Base-by-base conservation (phyloP, 495 filamentous ascomycete genomes). In the Podospora comata region DNA sequence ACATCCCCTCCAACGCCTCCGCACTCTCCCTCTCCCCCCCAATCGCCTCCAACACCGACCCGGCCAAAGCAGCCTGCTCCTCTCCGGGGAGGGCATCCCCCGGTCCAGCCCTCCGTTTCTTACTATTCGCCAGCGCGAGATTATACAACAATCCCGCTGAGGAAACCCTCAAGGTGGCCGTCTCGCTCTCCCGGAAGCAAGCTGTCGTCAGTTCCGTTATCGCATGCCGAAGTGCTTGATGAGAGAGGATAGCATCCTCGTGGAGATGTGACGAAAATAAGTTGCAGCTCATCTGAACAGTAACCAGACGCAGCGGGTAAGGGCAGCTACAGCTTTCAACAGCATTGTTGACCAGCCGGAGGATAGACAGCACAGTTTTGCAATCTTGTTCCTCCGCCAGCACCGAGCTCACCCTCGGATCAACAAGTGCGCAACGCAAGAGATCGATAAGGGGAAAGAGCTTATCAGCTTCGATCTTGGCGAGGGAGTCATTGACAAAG, bases 61-160 rank as follows among this genome's bases (percentile, higher is more conserved):
- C 92, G 1, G 87, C 84, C 3, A 97, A 81, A 74, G 95, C 93
- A 26, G 96, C 85, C 73, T 94, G 90, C 65, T 89, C 85, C 9
- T 81, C 85, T 65, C 92, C 89, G 0, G 85, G 74, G 3, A 97
- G 76, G 0, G 81, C 79, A 34, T 93, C 90, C 2, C 82, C 77
- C 4, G 84, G 75, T 7, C 85, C 82, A 19, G 85, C 82, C 19
- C 83, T 82, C 27, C 92, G 86, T 53, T 85, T 79, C 60, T 85
- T 85, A 73, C 89, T 88, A 72, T 93, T 92, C 9, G 88, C 83
- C 9, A 85, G 77, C 0, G 92, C 86, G 3, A 98, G 76, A 67
- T 97, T 97, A 78, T 94, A 94, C 1, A 91, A 85, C n/a, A 97
- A 79, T 0, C 90, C 90, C 18, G 93, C 85, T 0, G 93, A 92